A percentile compares a stretch with the other conserved stretches of the same genome.
Conservation (phyloP, 2,329 filamentous ascomycete genomes). For the Aureobasidium pullulans region DNA sequence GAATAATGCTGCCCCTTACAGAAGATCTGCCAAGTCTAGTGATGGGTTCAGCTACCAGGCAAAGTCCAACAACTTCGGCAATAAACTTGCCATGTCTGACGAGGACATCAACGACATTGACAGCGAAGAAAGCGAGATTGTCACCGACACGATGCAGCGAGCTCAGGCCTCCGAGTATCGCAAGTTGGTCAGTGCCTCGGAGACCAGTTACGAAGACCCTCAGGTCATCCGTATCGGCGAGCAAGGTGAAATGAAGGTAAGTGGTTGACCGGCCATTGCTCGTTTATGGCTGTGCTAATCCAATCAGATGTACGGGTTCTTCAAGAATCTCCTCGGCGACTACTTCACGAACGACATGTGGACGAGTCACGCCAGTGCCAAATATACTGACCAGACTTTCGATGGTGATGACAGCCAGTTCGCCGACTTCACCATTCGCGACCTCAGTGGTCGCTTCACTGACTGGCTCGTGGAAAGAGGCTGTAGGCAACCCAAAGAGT, state of each 20-base stretch:
- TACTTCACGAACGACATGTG: slow-evolving; percentile 2
- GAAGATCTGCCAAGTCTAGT: neutral
- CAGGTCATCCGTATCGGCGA: neutral
- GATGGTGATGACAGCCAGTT: slow-evolving; percentile 9
- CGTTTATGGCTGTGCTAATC: neutral
- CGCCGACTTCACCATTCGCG: slow-evolving; percentile 15
- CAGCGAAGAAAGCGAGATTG: neutral
- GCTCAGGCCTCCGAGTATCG: neutral
- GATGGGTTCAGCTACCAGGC: neutral
- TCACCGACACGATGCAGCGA: neutral
- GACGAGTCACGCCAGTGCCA: slow-evolving; percentile 12
- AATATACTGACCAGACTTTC: slow-evolving; percentile 5
- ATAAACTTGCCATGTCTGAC: neutral
- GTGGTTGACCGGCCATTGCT: neutral
- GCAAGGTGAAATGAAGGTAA: slow-evolving; percentile 5
- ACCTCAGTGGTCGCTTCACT: slow-evolving; percentile 5
- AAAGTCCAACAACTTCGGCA: neutral
- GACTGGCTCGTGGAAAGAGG: slow-evolving; percentile 10
- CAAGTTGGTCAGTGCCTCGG: neutral
- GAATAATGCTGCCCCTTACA: neutral
- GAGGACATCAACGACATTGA: neutral
- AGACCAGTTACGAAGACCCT: neutral
- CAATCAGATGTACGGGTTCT: neutral
- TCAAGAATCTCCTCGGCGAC: neutral
- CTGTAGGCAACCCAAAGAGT: neutral